A percentile compares a stretch with the other conserved stretches of the same genome.
phyloP scores from a whole-genome alignment of 768 basidiomycete genomes.

The Phylloporus rhodoxanthus region DNA sequence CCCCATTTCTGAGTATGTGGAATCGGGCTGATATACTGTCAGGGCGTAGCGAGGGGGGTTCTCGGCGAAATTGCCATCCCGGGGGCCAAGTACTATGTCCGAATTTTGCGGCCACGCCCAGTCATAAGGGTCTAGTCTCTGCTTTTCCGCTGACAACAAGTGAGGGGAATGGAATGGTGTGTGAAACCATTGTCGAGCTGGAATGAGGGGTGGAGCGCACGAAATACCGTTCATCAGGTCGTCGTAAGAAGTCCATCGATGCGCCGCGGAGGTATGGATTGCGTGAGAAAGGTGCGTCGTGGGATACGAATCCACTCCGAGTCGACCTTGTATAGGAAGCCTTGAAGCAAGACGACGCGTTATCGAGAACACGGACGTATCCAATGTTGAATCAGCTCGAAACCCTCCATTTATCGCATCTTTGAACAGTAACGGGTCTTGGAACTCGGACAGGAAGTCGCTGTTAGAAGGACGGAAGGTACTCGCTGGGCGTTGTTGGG shows the following conservation, averaged over 20 bases:
- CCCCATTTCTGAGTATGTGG: constrained; percentile 4
- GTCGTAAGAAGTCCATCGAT: constrained; percentile 14
- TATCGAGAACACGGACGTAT: constrained; percentile 21
- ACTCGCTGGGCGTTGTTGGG: constrained; percentile 6
- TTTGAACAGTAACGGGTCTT: constrained; percentile 12
- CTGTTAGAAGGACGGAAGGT: background rate
- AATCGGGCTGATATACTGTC: constrained; percentile 3
- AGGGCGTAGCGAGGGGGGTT: constrained; percentile 6
- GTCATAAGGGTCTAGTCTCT: constrained; percentile 1
- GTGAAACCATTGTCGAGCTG: constrained; percentile 29
- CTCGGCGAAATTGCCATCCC: constrained; percentile 8
- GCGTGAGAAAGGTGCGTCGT: constrained; percentile 6
- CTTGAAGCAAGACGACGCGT: constrained; percentile 30
- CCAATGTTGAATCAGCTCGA: constrained; percentile 9
- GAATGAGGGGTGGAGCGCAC: constrained; percentile 13
- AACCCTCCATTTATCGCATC: constrained; percentile 8
- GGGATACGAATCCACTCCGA: constrained; percentile 17
- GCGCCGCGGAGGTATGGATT: constrained; percentile 9
- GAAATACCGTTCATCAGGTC: constrained; percentile 4
- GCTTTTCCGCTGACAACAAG: constrained; percentile 13
- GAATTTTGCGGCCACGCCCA: constrained; percentile 19
- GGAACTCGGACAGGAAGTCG: constrained; percentile 13
- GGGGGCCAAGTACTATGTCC: constrained; percentile 3
- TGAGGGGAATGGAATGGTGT: constrained; percentile 24
- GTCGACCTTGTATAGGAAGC: constrained; percentile 19